Evolutionary conservation across 768 basidiomycete genomes (phyloP), one percentile per base, ranked within the genome.

Genomic region (Panus rudis): DNA sequence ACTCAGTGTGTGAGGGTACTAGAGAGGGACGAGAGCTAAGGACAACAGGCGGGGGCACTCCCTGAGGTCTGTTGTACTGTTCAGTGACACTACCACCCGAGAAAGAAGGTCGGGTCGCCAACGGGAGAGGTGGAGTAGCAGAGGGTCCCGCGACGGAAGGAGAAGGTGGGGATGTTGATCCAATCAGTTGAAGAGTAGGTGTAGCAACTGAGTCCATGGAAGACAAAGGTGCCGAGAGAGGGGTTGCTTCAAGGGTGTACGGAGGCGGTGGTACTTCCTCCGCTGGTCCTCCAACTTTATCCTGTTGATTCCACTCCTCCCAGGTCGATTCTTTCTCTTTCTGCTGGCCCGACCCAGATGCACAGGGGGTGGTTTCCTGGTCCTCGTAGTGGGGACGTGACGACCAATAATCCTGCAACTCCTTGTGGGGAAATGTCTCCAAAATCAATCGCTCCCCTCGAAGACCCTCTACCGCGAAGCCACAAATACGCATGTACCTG

Each of bases 401-500:
- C 7, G 72, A 57, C 84, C 84, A 88, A 55, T 84, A 89, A 54
- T 87, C 83, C 47, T 82, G 73, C 8, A 88, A 57, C 51, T 86
- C 84, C 46, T 86, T 84, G 24, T 69, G 62, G 0, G 84, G 83
- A 47, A 87, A 79, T 1, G 75, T 70, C 39, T 82, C 81, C 28
- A 67, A 66, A 6, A 87, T 65, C 31, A 65, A 63, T n/a, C 79
- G 75, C 51, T 83, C 82, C 30, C 75, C 71, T 12, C 79, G 78
- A 23, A 88, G 63, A 21, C 67, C 75, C 60, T 87, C 83, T 0
- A 72, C 81, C 3, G 80, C 81, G 51, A 84, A 76, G 13, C 85
- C 84, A 53, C 73, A 76, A 40, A 88, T 78, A 17, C 86, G 76
- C 82, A 86, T 85, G 57, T 84, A 86, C 79, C 78, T 81, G 33